These are phyloP conservation scores for Apium graveolens DNA, from an alignment of 129 eudicot species.

Conservation along the genomic window DNA sequence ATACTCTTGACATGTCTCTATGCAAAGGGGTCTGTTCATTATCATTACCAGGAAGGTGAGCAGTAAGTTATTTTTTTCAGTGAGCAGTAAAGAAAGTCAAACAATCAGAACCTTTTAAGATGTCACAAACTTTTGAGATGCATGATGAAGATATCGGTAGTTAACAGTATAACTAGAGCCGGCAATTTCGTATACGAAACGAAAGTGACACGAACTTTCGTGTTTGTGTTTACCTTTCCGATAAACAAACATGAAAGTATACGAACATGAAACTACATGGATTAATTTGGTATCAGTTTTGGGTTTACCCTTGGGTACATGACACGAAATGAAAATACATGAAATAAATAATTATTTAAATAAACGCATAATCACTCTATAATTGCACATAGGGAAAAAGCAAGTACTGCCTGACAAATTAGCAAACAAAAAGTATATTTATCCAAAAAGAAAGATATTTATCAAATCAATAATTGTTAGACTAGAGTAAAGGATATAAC, in stretches of 20 bases:
- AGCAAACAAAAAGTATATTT: no score
- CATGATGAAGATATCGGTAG: background rate
- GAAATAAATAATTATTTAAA: no score
- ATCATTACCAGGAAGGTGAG: background rate
- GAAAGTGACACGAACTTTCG: no score
- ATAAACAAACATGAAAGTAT: no score
- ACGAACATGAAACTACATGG: no score
- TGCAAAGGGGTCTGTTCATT: background rate
- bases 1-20: background rate
- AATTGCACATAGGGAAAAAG: background rate
- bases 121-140: background rate
- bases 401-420: background rate
- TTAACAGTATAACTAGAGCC: no score
- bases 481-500: background rate
- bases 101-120: background rate
- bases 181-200: no score
- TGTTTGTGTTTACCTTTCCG: no score
- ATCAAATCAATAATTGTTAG: background rate
- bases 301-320: no score
- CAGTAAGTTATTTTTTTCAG: background rate
- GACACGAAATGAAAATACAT: no score
- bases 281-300: no score
- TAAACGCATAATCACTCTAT: no score
- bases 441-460: background rate
- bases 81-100: background rate